Evolutionary conservation across 805 yeast species (phyloP).

Genomic region (Suhomyces canberraensis): DNA sequence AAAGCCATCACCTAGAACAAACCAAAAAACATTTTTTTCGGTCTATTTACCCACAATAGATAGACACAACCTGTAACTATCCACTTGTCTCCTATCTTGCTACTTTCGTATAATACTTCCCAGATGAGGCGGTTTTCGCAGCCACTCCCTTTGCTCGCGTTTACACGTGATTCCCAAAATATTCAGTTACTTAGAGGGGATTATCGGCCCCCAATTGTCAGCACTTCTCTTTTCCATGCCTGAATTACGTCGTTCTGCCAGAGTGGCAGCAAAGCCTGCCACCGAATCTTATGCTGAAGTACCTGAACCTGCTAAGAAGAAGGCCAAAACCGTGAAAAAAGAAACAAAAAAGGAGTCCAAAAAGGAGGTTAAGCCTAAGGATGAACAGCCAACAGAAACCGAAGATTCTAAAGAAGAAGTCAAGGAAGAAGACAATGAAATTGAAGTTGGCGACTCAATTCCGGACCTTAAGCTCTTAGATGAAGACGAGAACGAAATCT

Average conservation of each 20-base stretch:
- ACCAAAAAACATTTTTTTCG: too few species aligned
- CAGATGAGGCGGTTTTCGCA: too few species aligned
- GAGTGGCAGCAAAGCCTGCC: constrained; percentile 19
- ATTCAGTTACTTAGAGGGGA: not conserved
- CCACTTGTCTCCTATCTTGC: too few species aligned
- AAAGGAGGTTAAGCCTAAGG: constrained; percentile 11
- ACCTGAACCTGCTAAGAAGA: constrained; percentile 9
- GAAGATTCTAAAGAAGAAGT: constrained; percentile 1
- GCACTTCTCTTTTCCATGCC: constrained; percentile 19
- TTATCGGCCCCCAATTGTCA: not conserved
- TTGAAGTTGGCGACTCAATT: constrained; percentile 57
- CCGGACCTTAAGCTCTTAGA: constrained; percentile 63
- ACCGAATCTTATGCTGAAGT: too few species aligned
- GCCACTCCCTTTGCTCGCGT: not conserved
- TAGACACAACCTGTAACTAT: too few species aligned
- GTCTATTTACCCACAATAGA: too few species aligned
- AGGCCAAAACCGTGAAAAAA: constrained; percentile 1
- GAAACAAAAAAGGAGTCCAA: constrained; percentile 10
- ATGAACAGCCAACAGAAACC: constrained; percentile 14
- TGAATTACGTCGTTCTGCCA: constrained; percentile 38
- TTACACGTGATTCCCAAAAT: constrained; percentile 1
- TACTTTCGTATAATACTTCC: too few species aligned
- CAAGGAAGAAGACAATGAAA: constrained; percentile 13
- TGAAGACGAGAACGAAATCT: constrained; percentile 63
- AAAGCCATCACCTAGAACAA: too few species aligned